Base-by-base conservation (phyloP, 176 grass and related monocot species). In the Olyra latifolia region DNA sequence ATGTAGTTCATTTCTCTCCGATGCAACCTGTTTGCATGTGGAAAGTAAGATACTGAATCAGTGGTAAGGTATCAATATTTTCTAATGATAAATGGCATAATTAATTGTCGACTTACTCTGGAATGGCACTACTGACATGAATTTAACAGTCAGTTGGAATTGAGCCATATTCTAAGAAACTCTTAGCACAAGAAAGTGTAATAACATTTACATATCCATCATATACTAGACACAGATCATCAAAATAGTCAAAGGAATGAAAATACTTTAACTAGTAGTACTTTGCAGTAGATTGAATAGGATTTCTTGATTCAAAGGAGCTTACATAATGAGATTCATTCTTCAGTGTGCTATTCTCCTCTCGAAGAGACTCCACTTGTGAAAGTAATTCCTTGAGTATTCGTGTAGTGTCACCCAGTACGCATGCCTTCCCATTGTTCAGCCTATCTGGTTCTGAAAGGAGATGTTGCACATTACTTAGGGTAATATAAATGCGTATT, bases 321-420 rank as follows among this genome's bases (percentile, higher is more conserved):
- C 91, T 91, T 89, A 97, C 94, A 85, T 93, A 97, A 45, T 87
- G 86, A 74, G 94, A 93, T 91, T 97, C 94, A 62, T 88, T 93
- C 76, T 87, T 86, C 83, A 97, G 83, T n/a, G 81, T 8, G 7
- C 17, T 80, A 74, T 97, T 91, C 81, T 97, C 94, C 71, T 97
- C 89, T 71, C 86, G 89, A 74, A 97, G 86, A 54, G 86, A 84
- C 43, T 97, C 94, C 81, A 97, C 86, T 91, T 89, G 91, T 44
- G 84, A 80, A 89, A 91, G 24, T 77, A 93, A 79, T 73, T 93
- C 88, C 44, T 86, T 90, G 13, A 97, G 76, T 56, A 91, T 88
- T 57, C 89, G 66, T 55, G 91, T 84, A 46, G 94, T 74, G 64
- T 93, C 94, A 71, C 83, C 83, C 52, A 97, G 55, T 83, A 97